phyloP scores from a whole-genome alignment of 805 yeast genomes.

The Kazachstania bromeliacearum region DNA sequence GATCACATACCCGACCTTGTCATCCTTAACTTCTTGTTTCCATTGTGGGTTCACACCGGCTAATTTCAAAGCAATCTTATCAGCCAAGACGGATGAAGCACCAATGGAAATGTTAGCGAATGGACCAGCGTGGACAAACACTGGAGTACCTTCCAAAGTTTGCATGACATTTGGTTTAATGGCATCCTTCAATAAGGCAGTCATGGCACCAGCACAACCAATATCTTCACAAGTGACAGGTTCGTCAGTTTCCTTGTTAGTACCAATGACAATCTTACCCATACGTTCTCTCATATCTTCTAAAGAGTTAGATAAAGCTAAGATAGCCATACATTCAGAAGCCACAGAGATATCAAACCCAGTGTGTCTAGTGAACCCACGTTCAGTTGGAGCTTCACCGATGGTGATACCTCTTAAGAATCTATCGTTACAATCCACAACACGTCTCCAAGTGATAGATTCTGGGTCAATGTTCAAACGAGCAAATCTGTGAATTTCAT shows the following conservation, averaged over 20 bases:
- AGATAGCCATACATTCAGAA: slow-evolving; percentile 76
- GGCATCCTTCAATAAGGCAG: slow-evolving; percentile 73
- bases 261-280: slow-evolving; percentile 67
- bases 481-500: slow-evolving; percentile 56
- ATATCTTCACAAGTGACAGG: slow-evolving; percentile 78
- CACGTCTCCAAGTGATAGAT: slow-evolving; percentile 73
- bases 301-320: slow-evolving; percentile 63
- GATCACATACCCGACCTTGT: slow-evolving; percentile 64
- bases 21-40: slow-evolving; percentile 34
- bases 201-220: slow-evolving; percentile 79
- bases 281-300: slow-evolving; percentile 65
- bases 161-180: slow-evolving; percentile 82
- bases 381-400: slow-evolving; percentile 77
- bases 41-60: slow-evolving; percentile 54
- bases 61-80: slow-evolving; percentile 68
- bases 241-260: slow-evolving; percentile 49
- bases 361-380: slow-evolving; percentile 59
- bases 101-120: slow-evolving; percentile 84
- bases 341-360: slow-evolving; percentile 84
- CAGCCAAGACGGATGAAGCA: slow-evolving; percentile 76
- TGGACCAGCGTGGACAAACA: slow-evolving; percentile 81
- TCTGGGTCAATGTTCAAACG: slow-evolving; percentile 71
- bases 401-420: slow-evolving; percentile 68
- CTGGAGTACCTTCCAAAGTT: slow-evolving; percentile 83
- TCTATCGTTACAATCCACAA: slow-evolving; percentile 77